Evolutionary conservation across 208 protist species (phyloP), one percentile per base, ranked within the genome.

Genomic region (Crithidia sp.): DNA sequence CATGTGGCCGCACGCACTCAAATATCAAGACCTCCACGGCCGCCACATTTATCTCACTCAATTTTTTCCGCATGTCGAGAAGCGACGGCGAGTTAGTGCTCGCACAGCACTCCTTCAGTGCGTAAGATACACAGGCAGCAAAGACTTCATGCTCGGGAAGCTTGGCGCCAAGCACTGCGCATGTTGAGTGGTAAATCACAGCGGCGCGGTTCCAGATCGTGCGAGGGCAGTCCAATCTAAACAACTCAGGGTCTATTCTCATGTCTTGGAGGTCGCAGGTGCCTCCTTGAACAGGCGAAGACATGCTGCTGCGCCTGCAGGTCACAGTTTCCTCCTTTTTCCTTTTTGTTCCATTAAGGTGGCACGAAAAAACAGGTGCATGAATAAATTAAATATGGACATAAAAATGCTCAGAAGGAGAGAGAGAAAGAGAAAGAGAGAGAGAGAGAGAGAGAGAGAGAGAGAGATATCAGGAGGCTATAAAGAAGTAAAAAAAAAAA

Each of bases 21-120:
- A 91, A 76, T 2, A 97, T 54, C 12, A 87, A 68, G 43, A 92
- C 63, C 64, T 97, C 90, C 41, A 90, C 50, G 13, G 80, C 87
- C 10, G 88, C 85, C n/a, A 91, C 79, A 28, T 94, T 84, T 37
- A 59, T 65, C 52, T 90, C 82, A 40, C 68, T 58, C 6, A 64
- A 49, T 4, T 50, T 19, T 6, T 47, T 59, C 28, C 64, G 67
- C 44, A 83, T 49, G 10, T 72, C 58, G 10, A 28, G 14, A 6
- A 80, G 47, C 28, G 37, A 61, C 3, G 67, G 68, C 0, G 60
- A 47, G 16, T 60, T 72, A 9, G 69, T 45, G 16, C 67, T 81
- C n/a, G 58, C 63, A 28, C 87, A 82, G 39, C 87, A 80, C 41
- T 88, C 82, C 67, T 96, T 94, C 0, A 86, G 54, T 17, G 92